Base-by-base conservation (phyloP, 352 stramenopile genomes). In the Pseudoperonospora humuli region DNA sequence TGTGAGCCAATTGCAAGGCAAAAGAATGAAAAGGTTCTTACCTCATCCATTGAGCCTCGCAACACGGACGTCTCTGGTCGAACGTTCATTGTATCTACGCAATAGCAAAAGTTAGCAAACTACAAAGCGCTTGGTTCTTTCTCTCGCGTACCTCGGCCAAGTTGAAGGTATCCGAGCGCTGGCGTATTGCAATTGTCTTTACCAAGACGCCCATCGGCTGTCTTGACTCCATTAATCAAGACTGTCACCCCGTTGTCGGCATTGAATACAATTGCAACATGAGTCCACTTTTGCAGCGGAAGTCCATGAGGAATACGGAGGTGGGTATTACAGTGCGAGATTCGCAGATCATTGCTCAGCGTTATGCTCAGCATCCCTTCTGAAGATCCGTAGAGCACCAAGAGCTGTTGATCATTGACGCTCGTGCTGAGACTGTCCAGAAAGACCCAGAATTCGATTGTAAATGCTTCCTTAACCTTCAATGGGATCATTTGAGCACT, bases 381-480 rank as follows among this genome's bases (percentile, higher is more conserved):
- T 14, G 26, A 7, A 28, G n/a, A 54, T 18, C 66, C 66, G 23
- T 66, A 75, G 6, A 68, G 8, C 21, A 76, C 46, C 14, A 80
- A 13, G 1, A 76, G 28, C 20, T 69, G 65, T 6, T 49, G n/a
- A 9, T 5, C 7, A 38, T 11, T 26, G 3, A 3, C 31, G 17
- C 20, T 44, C 19, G 14, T 44, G 23, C 20, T 54, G n/a, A 25
- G 39, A 15, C 32, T 35, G 11, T 59, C 57, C 15, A 54, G 24
- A 47, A 39, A 49, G n/a, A 62, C 46, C 67, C 65, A 81, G 3
- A 78, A 64, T 34, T 80, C 71, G 5, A 81, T 21, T 9, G 68
- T 69, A 36, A 72, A 47, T 7, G 28, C 46, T 7, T 40, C 54
- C 0, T 39, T 35, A 0, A 24, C 13, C 13, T 56, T 41, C 1